Conservation (phyloP, 352 stramenopile genomes). For the Pelagophyceae sp. region DNA sequence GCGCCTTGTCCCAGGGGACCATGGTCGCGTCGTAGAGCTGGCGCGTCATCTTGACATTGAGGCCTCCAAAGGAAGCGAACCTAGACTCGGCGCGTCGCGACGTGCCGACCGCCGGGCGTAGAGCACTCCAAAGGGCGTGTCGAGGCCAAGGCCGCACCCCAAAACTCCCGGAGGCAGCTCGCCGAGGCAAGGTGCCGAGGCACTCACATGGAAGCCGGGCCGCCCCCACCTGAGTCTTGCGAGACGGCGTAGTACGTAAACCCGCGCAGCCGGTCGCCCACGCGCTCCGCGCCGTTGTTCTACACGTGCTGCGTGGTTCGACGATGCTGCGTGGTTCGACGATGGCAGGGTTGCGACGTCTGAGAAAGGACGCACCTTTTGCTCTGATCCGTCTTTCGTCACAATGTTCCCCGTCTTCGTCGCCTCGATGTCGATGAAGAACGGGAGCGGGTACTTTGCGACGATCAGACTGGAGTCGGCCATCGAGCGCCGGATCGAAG, state of each 20-base stretch:
- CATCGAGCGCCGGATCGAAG: not conserved
- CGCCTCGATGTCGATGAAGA: constrained; percentile 14
- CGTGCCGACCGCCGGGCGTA: too few relatives aligned
- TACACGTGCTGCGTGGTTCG: too few relatives aligned
- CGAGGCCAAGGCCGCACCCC: too few relatives aligned
- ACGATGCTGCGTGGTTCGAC: too few relatives aligned
- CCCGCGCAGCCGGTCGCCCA: constrained; percentile 4
- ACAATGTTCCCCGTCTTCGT: not conserved
- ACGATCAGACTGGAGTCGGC: not conserved
- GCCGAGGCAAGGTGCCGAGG: too few relatives aligned
- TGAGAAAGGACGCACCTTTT: too few relatives aligned
- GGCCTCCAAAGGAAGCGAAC: not conserved
- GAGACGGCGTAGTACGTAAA: constrained; percentile 6
- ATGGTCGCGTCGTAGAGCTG: constrained; percentile 8
- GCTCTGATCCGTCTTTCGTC: not conserved
- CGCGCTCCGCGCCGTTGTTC: constrained; percentile 7
- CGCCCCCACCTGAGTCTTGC: not conserved
- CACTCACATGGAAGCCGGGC: not conserved
- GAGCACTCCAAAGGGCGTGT: too few relatives aligned
- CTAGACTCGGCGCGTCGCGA: too few relatives aligned
- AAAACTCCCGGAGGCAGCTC: too few relatives aligned
- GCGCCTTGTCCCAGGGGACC: not conserved
- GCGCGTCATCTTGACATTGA: not conserved
- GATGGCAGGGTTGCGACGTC: too few relatives aligned
- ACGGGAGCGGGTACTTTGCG: constrained; percentile 3